Evolutionary conservation across 1,284 basidiomycete genomes (phyloP), one percentile per base, ranked within the genome.

Genomic region (Hypsizygus ulmarius): DNA sequence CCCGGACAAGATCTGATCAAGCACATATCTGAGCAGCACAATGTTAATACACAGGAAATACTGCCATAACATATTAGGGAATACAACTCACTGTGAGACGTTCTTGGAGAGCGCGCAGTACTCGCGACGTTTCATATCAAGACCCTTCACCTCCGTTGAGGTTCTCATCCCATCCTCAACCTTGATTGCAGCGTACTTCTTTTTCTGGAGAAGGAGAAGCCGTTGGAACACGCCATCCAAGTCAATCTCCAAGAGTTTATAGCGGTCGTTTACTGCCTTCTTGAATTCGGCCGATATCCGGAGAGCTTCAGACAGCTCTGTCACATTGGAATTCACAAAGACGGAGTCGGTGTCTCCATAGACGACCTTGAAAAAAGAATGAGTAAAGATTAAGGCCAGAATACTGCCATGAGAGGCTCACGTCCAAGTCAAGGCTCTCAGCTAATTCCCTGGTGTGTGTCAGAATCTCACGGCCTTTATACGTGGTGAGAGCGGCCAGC

Each of bases 321-420:
- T 88, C 18, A 90, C 92, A 60, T 95, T 94, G 4, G 96, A 96
- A 70, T 99, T 99, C 61, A 99, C 92, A 70, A 99, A 98, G 46
- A 99, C 91, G 4, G 94, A 97, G 67, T 99, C 97, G 1, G 97
- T 99, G 64, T 99, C 96, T 62, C 97, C 97, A 59, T 99, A 99
- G 10, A 99, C 88, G 59, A 99, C 96, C 93, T 96, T 32, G 30
- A 12, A 33, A 44, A 43, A 18, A 32, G 10, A 37, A 40, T 32
- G n/a, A 45, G 42, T 32, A 47, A 50, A 27, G 42, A 3, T 15
- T 19, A 9, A 30, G 10, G 19, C 44, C 28, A 15, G 32, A 39
- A 25, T 10, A 10, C 4, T 9, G 6, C 7, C 12, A 34, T 15
- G 1, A 34, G 21, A 55, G n/a, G n/a, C 86, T 65, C 59, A 93